A percentile compares a stretch with the other conserved stretches of the same genome.
phyloP scores from a whole-genome alignment of 331 rosid species.

The Acacia pycnantha region DNA sequence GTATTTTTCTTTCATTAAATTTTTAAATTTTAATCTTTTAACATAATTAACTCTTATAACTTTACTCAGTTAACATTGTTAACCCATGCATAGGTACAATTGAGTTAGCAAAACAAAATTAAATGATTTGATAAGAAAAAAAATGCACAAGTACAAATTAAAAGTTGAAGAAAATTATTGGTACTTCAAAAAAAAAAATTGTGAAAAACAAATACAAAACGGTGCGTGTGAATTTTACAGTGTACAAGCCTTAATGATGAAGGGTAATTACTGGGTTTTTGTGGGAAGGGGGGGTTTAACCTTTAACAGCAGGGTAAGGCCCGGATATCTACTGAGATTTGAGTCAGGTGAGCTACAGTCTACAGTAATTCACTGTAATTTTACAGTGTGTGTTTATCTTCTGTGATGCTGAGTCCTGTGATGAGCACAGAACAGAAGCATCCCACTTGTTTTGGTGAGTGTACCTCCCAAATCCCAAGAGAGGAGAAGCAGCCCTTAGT shows the following conservation, averaged over 20 bases:
- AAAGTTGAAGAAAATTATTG: too few species aligned
- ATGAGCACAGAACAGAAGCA: not conserved
- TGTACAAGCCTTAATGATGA: not conserved
- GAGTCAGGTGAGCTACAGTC: slow-evolving; percentile 4
- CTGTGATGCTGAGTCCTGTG: not conserved
- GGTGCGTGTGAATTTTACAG: not conserved
- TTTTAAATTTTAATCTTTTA: too few species aligned
- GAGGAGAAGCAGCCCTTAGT: slow-evolving; percentile 18
- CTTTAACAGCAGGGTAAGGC: not conserved
- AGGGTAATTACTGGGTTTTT: not conserved
- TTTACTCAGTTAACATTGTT: too few species aligned
- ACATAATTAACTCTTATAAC: too few species aligned
- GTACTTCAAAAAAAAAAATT: too few species aligned
- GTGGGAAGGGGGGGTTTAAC: not conserved
- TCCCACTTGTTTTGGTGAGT: not conserved
- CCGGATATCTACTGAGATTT: not conserved
- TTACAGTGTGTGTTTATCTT: not conserved
- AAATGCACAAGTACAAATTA: not conserved
- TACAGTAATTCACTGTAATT: not conserved
- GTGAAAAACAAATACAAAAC: too few species aligned
- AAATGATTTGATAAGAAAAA: too few species aligned
- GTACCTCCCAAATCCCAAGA: slow-evolving; percentile 32
- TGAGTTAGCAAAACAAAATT: too few species aligned
- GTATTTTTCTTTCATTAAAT: too few species aligned
- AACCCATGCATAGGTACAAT: too few species aligned